Conservation (phyloP, 1,284 basidiomycete species). For the Peniophora sp. region DNA sequence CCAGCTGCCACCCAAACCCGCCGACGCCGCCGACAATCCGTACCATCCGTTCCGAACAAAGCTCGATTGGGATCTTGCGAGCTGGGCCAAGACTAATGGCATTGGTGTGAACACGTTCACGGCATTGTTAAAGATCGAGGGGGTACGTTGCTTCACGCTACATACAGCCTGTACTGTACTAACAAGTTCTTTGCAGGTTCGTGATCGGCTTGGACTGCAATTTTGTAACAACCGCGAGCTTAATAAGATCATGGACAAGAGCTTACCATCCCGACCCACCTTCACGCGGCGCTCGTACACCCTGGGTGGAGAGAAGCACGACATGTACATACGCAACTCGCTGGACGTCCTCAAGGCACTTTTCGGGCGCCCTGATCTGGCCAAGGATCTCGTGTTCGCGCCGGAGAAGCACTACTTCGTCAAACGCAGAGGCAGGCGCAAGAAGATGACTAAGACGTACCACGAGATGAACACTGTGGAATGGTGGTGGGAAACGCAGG, state of each 20-base stretch:
- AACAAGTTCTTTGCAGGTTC: conserved; percentile 7
- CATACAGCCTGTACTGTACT: not conserved
- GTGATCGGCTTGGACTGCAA: conserved; percentile 17
- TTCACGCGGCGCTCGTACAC: not conserved
- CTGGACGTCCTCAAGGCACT: not conserved
- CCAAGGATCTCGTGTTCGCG: not conserved
- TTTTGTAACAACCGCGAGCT: conserved; percentile 20
- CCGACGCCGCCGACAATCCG: too few species aligned
- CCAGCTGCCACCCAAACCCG: too few species aligned
- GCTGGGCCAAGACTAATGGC: not conserved
- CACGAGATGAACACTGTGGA: not conserved
- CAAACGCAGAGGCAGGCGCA: not conserved
- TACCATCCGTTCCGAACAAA: not conserved
- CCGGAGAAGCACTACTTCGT: not conserved
- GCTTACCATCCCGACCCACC: conserved; percentile 8
- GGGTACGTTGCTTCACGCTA: not conserved
- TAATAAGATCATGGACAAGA: conserved; percentile 22
- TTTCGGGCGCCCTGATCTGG: not conserved
- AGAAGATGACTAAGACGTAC: too few species aligned
- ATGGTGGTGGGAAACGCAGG: not conserved
- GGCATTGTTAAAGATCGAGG: not conserved
- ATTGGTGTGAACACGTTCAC: not conserved
- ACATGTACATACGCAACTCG: not conserved
- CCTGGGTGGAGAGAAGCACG: not conserved
- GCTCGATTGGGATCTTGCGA: not conserved